Base-by-base conservation (phyloP, 1,284 basidiomycete species). In the Melampsora allii-populina region DNA sequence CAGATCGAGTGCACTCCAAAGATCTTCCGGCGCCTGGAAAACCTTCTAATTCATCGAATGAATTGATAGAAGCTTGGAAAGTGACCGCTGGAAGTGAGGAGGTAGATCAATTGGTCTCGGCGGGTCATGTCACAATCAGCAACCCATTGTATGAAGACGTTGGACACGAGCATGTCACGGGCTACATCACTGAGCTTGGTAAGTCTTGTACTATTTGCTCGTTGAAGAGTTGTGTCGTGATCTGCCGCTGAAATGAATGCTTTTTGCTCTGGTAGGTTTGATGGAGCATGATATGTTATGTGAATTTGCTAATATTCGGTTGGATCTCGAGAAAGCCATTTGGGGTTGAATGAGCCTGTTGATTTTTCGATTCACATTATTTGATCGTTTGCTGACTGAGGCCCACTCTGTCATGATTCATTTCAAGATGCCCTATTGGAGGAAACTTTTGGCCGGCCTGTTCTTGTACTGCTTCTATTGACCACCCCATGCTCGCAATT, bases 131-230 rank as follows among this genome's bases (percentile, higher is more conserved):
- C 14, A 5, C 29, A 14, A 65, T 72, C n/a, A 64, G 29, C 17
- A 72, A 72, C 29, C 69, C 69, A 9, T 50, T 61, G 33, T 72
- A 39, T 72, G 69, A 72, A 27, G 63, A 72, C 31, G 53, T 72
- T 19, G 39, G 29, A 21, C 48, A 65, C 29, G 48, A 64, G 24
- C 14, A 64, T 29, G 56, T 72, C 50, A 65, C 69, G 2, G 69
- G 69, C 24, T 72, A 72, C 27, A 59, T 72, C 48, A 72, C 63
- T 17, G 69, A 72, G 29, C 48, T 72, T 5, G 69, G 69, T 72
- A 59, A 17, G 66, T 9, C 27, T 59, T 21, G 19, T 45, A 17
- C 2, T 9, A 2, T 19, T 46, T 17, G 10, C n/a, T 33, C n/a
- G 24, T 61, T n/a, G 24, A 31, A 10, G 27, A 53, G 12, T 17